Base-by-base conservation (phyloP, 768 basidiomycete species). In the Hypholoma sublateritium region DNA sequence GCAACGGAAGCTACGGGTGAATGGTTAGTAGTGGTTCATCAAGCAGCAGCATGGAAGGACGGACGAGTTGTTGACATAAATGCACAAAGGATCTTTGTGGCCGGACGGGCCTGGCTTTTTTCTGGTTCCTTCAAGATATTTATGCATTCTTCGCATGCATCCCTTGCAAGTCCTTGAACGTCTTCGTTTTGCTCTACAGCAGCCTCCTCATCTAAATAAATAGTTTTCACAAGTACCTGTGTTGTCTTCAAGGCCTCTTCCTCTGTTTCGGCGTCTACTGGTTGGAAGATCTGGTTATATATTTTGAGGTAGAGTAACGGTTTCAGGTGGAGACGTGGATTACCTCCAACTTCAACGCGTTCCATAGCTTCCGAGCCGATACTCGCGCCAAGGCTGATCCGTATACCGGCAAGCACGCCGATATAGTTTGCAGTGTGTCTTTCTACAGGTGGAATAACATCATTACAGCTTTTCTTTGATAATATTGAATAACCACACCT, bases 271-370 rank as follows among this genome's bases (percentile, higher is more conserved):
- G 73, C 50, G 67, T 98, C 95, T 1, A 86, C 88, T 0, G 96
- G 92, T 78, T 98, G 94, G 70, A 98, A 91, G 35, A 98, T 90
- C 94, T 98, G 61, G 17, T 44, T 21, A 39, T 9, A 43, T 13
- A 44, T 39, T 43, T 52, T 4, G 35, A 22, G 14, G 25, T 8
- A 47, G 4, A 16, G 3, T 12, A 25, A 4, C 22, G 9, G 11
- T 44, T 44, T 17, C 43, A 44, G 13, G 11, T 44, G 19, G 2
- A 44, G 11, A 11, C 17, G 19, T 43, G 22, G 62, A 54, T 39
- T 92, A 91, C 95, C 81, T 98, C 97, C 22, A 98, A 79, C 68
- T 93, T 96, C 34, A 98, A 70, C 0, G 88, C 80, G 69, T 88
- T 95, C 93, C 95, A 97, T n/a, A 98, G 70, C 60, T 93, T 88